Evolutionary conservation across 192 early-diverging fungal species (phyloP), one percentile per base, ranked within the genome.

Genomic region (Anaeromyces robustus): DNA sequence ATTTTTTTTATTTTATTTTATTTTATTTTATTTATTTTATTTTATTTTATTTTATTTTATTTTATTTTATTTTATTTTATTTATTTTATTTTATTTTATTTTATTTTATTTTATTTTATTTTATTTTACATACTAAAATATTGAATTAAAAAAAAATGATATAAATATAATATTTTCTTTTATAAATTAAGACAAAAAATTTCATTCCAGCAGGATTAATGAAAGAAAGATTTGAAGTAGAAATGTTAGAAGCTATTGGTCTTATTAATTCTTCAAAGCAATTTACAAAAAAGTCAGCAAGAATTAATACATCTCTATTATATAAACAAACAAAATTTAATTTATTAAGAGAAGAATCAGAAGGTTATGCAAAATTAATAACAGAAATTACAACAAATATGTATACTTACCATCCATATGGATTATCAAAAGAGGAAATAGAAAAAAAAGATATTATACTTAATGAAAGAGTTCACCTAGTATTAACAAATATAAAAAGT

Each of bases 281-380:
- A 79, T 77, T 80, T 79, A 77, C 80, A 11, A 79, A 34, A 28
- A 79, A 79, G 28, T 79, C 32, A 0, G 52, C 32, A 79, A 59
- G 32, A 59, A 79, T 34, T 28, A 59, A 39, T 79, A 39, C 81
- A 22, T 77, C 26, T 16, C 16, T 82, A 52, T 78, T 79, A 18
- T 95, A 94, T 82, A 92, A 92, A 78, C 95, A 96, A 81, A 87
- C 92, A 80, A 95, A 95, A 81, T 95, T 89, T 87, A 96, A 96
- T 79, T 83, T 96, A 9, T 77, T 93, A 59, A 87, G 93, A 30
- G 95, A 96, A 85, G 93, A 95, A 82, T 87, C 86, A 30, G 93
- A 94, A 80, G 95, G 95, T 2, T 96, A 92, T 82, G 88, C 94
- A 9, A 94, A 93, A 79, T 84, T 95, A 29, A 84, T 95, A 22